These are phyloP conservation scores for Ophiosphaerella herpotricha DNA, from an alignment of 2,329 filamentous ascomycete species.

Conservation along the genomic window DNA sequence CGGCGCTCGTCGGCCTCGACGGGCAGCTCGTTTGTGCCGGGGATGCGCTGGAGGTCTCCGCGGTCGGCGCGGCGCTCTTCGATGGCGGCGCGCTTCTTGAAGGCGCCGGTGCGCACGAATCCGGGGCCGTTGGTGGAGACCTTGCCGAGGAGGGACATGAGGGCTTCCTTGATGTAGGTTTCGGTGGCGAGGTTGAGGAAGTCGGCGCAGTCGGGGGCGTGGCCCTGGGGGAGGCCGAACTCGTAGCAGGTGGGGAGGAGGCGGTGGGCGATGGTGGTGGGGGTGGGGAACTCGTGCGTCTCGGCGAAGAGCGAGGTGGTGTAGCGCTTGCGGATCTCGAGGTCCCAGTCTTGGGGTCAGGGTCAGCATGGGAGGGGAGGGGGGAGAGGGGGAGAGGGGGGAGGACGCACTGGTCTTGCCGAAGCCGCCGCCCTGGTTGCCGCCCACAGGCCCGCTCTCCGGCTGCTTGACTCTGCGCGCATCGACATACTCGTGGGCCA, in stretches of 20 bases:
- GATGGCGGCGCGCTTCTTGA: slow-evolving; percentile 71
- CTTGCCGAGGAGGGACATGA: slow-evolving; percentile 60
- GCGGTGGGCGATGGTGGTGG: slow-evolving; percentile 60
- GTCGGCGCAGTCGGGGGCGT: slow-evolving; percentile 59
- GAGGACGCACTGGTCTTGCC: slow-evolving; percentile 73
- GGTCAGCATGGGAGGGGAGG: neutral
- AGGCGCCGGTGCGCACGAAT: slow-evolving; percentile 75
- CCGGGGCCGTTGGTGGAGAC: slow-evolving; percentile 60
- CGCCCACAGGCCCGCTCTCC: slow-evolving; percentile 64
- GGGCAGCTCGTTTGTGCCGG: slow-evolving; percentile 73
- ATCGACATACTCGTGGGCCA: slow-evolving; percentile 42
- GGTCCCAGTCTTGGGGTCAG: slow-evolving; percentile 59
- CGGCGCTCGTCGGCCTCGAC: slow-evolving; percentile 78
- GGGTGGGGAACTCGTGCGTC: slow-evolving; percentile 66
- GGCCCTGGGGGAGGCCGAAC: slow-evolving; percentile 61
- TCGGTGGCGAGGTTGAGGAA: slow-evolving; percentile 66
- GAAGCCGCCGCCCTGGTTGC: slow-evolving; percentile 70
- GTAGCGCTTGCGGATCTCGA: slow-evolving; percentile 69
- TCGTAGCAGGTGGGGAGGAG: slow-evolving; percentile 71
- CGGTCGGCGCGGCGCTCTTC: slow-evolving; percentile 75
- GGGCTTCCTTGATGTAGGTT: slow-evolving; percentile 65
- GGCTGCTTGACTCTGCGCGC: slow-evolving; percentile 52
- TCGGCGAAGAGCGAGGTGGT: slow-evolving; percentile 64
- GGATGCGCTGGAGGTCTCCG: slow-evolving; percentile 76
- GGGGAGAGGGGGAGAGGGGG: neutral